Conservation (phyloP, 2,329 filamentous ascomycete genomes). For the Trichoderma sp. region DNA sequence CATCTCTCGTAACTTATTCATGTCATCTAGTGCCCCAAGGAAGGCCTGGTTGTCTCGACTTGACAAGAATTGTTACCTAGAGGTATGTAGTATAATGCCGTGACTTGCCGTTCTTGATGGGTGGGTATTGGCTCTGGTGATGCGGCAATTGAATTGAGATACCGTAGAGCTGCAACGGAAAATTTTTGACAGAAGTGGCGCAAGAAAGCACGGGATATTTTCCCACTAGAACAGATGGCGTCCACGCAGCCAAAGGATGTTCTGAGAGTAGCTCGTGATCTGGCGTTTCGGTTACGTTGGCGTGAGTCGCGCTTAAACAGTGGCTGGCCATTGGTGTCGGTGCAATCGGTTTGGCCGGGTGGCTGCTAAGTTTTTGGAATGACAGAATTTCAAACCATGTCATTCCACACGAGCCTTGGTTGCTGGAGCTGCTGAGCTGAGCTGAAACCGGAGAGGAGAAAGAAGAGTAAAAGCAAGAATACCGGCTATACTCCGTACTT, state of each 20-base stretch:
- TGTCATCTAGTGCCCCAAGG: background rate
- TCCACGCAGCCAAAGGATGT: background rate
- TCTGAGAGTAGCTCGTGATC: background rate
- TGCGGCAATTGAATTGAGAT: background rate
- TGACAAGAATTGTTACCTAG: background rate
- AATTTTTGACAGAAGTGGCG: background rate
- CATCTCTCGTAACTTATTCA: background rate
- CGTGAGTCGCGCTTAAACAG: background rate
- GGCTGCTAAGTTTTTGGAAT: background rate
- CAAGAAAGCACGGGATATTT: background rate
- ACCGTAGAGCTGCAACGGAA: background rate
- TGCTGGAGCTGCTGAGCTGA: background rate
- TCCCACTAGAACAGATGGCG: slow-evolving; percentile 9
- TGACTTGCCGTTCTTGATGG: background rate
- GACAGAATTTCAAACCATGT: background rate
- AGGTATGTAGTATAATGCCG: background rate
- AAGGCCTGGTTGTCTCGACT: background rate
- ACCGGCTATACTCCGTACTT: too few relatives aligned
- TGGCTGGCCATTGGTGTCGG: background rate
- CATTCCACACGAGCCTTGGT: background rate
- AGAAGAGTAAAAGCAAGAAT: background rate
- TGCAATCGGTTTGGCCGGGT: background rate
- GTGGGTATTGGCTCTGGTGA: background rate
- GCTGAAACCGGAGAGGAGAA: background rate
- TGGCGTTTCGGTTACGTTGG: background rate